Percentiles rank a stretch among this genome's conserved stretches.
phyloP scores from a whole-genome alignment of 2,329 filamentous ascomycete species.

The Fonsecaea monophora region DNA sequence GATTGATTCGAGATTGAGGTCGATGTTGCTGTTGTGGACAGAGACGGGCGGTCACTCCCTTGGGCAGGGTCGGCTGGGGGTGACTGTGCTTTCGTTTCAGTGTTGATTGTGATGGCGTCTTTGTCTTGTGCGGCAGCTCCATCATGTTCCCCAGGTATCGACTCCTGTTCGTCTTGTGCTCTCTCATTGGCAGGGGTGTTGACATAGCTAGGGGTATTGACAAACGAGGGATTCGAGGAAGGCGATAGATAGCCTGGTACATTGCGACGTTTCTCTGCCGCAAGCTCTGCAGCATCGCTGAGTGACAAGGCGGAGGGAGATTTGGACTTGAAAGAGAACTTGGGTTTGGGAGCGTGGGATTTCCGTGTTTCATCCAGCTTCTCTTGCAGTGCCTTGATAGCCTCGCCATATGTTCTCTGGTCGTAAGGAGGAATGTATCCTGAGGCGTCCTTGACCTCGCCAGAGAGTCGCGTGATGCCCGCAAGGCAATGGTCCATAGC shows the following conservation, averaged over 20 bases:
- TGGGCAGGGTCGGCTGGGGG: conserved; percentile 39
- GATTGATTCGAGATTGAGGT: conserved; percentile 72
- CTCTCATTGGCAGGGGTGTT: conserved; percentile 35
- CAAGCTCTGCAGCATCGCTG: conserved; percentile 62
- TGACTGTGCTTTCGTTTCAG: conserved; percentile 15
- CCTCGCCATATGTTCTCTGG: conserved; percentile 81
- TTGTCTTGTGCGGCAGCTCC: conserved; percentile 30
- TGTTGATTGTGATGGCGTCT: not conserved
- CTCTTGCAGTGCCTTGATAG: conserved; percentile 80
- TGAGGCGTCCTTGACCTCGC: conserved; percentile 82
- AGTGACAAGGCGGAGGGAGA: conserved; percentile 62
- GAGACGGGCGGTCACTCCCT: conserved; percentile 60
- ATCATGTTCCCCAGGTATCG: conserved; percentile 44
- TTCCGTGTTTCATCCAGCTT: conserved; percentile 74
- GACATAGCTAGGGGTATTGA: conserved; percentile 30
- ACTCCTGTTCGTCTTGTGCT: conserved; percentile 40
- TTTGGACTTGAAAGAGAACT: conserved; percentile 81
- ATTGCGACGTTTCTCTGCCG: conserved; percentile 55
- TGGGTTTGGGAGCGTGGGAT: conserved; percentile 73
- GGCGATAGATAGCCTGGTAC: conserved; percentile 53
- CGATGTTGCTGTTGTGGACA: conserved; percentile 65
- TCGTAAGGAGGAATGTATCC: conserved; percentile 87
- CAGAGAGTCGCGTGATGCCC: conserved; percentile 79
- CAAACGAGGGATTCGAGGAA: conserved; percentile 48
- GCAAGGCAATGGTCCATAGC: conserved; percentile 81